These are phyloP conservation scores for Lasiosphaeriaceae sp. DNA, from an alignment of 495 filamentous ascomycete species.

Conservation along the genomic window DNA sequence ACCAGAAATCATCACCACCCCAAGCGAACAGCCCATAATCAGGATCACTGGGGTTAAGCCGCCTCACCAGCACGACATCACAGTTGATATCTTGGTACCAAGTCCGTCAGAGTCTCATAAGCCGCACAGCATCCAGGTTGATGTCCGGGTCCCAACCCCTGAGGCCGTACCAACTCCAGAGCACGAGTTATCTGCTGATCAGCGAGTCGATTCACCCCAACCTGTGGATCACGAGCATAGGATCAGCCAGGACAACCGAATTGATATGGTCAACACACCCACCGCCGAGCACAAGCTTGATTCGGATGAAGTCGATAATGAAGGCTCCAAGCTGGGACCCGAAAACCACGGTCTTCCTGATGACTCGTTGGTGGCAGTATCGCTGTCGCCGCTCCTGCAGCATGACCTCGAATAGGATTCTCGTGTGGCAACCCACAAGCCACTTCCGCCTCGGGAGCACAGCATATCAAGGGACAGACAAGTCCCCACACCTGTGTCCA, in stretches of 20 bases:
- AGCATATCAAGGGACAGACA: constrained; percentile 14
- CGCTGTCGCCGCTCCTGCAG: neutral
- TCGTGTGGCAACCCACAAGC: constrained; percentile 7
- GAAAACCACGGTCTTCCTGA: neutral
- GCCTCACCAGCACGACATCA: constrained; percentile 3
- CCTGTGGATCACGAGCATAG: constrained; percentile 6
- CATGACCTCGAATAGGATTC: constrained; percentile 13
- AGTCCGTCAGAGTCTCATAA: neutral
- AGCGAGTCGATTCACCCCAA: neutral
- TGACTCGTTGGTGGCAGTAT: neutral
- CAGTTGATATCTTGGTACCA: constrained; percentile 5
- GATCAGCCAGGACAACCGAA: constrained; percentile 1
- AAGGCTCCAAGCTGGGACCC: neutral
- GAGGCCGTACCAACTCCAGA: neutral
- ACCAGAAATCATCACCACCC: neutral
- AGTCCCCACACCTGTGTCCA: constrained; percentile 1
- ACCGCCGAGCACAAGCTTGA: neutral
- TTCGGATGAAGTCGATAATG: constrained; percentile 6
- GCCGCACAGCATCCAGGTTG: constrained; percentile 1
- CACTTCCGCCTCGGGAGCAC: constrained; percentile 6
- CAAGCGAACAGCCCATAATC: neutral
- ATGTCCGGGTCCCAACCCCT: neutral
- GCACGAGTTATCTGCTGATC: constrained; percentile 7
- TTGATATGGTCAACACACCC: neutral
- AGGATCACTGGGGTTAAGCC: neutral